phyloP scores from a whole-genome alignment of 108 stramenopile genomes.

The Fistulifera solaris region DNA sequence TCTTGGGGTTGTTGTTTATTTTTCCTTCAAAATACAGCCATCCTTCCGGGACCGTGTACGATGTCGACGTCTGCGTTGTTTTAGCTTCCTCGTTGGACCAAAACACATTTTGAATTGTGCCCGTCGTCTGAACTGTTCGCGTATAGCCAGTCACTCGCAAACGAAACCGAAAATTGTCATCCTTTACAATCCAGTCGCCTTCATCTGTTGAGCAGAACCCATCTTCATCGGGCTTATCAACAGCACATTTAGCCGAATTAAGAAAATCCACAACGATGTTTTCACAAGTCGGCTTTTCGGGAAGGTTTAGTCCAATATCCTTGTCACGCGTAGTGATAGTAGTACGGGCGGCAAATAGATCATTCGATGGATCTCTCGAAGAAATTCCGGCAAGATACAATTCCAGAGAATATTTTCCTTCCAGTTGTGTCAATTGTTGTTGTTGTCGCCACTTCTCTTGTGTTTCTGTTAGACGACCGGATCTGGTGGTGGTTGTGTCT shows the following conservation, averaged over 20 bases:
- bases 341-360: constrained; percentile 57
- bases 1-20: constrained; percentile 16
- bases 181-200: constrained; percentile 66
- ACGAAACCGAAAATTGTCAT: constrained; percentile 63
- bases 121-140: constrained; percentile 73
- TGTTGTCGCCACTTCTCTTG: constrained; percentile 60
- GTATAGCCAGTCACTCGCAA: constrained; percentile 57
- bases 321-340: constrained; percentile 60
- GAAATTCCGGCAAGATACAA: constrained; percentile 68
- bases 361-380: constrained; percentile 58
- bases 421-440: background rate
- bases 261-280: constrained; percentile 34
- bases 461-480: constrained; percentile 34
- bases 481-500: constrained; percentile 18
- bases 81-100: constrained; percentile 55
- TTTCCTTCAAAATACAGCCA: constrained; percentile 56
- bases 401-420: constrained; percentile 26
- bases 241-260: constrained; percentile 27
- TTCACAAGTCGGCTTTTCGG: constrained; percentile 37
- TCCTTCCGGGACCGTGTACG: constrained; percentile 72
- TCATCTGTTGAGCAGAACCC: constrained; percentile 12
- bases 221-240: no score
- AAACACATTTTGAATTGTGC: constrained; percentile 67
- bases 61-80: constrained; percentile 39
- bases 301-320: constrained; percentile 44